Base-by-base conservation (phyloP, 164 flowering plant genomes). In the Umbellularia californica region DNA sequence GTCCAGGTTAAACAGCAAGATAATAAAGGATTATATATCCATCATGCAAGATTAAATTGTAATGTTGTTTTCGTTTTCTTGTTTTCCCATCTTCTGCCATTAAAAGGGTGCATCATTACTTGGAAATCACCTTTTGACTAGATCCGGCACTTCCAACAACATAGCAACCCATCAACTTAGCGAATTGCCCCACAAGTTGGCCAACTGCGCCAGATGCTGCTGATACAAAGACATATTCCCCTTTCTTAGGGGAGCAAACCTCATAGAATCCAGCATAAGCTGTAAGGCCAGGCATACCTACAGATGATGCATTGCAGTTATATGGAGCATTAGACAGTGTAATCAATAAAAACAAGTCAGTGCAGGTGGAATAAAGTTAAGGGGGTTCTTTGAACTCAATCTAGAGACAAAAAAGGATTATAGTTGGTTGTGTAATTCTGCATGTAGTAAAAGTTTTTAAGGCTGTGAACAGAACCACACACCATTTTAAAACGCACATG, bases 111-210 rank as follows among this genome's bases (percentile, higher is more conserved):
- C 2, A 11, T 60, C 64, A 60, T 60, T 5, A 23, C 64, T 60
- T 7, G 64, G 23, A 23, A 60, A 20, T 60, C 22, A 71, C 73
- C 63, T 71, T 71, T 71, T 71, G 63, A 13, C 35, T 71, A 6
- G 62, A 27, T 50, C 63, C 73, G 52, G 73, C 73, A 71, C 73
- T 71, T 71, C 73, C 73, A 71, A 71, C 73, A 50, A 71, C 63
- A 24, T 71, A 71, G 63, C 73, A 71, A 27, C 62, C 73, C 51
- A 50, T 17, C 63, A 71, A 23, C 62, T 71, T 71, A 23, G 73
- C 73, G 3, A 71, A 71, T 25, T 71, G 73, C 28, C 73, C 41
- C 3, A 71, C 73, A 23, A 71, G 51, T 14, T 71, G 73, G 20
- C 73, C 73, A 23, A 71, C 65, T 51, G 73, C 73, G 2, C 73